Evolutionary conservation across 805 yeast species (phyloP).

Genomic region (Hanseniaspora thailandica): DNA sequence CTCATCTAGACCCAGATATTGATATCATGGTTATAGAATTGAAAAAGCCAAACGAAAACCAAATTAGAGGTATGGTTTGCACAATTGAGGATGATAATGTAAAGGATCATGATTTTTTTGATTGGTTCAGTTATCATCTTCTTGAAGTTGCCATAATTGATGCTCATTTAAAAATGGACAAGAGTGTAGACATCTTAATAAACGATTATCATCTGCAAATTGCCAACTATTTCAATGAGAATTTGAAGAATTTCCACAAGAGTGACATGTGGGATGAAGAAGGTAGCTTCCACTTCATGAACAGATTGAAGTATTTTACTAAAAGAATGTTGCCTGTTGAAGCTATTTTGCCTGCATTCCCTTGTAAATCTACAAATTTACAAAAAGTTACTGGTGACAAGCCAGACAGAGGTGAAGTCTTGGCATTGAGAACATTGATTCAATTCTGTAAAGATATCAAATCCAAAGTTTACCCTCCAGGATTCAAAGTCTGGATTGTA

Average conservation of each 20-base stretch:
- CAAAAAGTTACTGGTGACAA: conserved; percentile 38
- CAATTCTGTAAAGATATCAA: conserved; percentile 25
- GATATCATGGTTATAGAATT: conserved; percentile 29
- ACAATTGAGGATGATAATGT: conserved; percentile 25
- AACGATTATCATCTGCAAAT: conserved; percentile 24
- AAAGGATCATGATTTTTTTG: conserved; percentile 20
- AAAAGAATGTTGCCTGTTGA: conserved; percentile 38
- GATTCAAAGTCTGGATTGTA: conserved; percentile 44
- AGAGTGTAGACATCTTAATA: conserved; percentile 12
- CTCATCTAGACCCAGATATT: conserved; percentile 19
- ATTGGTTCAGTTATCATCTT: conserved; percentile 32
- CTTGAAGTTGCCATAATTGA: conserved; percentile 29
- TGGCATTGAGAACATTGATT: conserved; percentile 33
- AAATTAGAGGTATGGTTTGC: conserved; percentile 32
- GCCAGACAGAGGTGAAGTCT: conserved; percentile 47
- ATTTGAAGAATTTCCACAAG: conserved; percentile 37
- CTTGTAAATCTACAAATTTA: conserved; percentile 49
- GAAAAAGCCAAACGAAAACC: conserved; percentile 24
- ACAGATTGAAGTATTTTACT: conserved; percentile 38
- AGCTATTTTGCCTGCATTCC: conserved; percentile 53
- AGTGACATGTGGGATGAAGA: conserved; percentile 40
- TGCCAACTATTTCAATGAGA: conserved; percentile 36
- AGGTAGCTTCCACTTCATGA: conserved; percentile 36
- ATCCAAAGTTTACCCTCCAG: conserved; percentile 40
- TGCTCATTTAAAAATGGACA: conserved; percentile 3